phyloP scores from a whole-genome alignment of 257 asterid genomes.

The Primulina tabacum region DNA sequence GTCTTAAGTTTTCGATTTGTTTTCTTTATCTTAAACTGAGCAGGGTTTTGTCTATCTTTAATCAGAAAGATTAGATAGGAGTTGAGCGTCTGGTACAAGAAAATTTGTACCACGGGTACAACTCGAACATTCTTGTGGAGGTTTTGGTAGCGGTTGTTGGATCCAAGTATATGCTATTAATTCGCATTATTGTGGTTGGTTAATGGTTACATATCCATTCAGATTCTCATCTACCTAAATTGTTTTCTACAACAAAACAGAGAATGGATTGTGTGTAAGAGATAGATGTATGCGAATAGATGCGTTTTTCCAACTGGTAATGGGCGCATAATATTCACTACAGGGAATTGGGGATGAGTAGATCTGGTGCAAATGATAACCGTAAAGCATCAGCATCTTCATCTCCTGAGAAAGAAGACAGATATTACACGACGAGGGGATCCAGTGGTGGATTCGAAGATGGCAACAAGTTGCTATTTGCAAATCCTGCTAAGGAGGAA shows the following conservation, averaged over 20 bases:
- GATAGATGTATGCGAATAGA: not conserved
- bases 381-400: constrained; percentile 50
- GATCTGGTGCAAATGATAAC: constrained; percentile 46
- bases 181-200: constrained; percentile 4
- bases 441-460: constrained; percentile 66
- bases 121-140: not conserved
- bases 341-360: constrained; percentile 67
- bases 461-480: constrained; percentile 43
- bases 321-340: constrained; percentile 11
- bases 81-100: constrained; percentile 12
- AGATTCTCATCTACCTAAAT: not conserved
- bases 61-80: constrained; percentile 21
- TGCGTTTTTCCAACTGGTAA: constrained; percentile 8
- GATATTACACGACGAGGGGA: constrained; percentile 76
- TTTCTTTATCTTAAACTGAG: not conserved
- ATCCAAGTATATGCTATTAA: constrained; percentile 24
- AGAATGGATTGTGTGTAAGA: not conserved
- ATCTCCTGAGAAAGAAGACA: constrained; percentile 86
- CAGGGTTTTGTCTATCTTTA: not conserved
- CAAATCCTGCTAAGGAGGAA: constrained; percentile 45
- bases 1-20: not conserved
- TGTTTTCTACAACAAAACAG: not conserved
- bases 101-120: not conserved
- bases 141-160: constrained; percentile 31
- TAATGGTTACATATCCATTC: constrained; percentile 15